Evolutionary conservation across 164 flowering plant species (phyloP).

Genomic region (Warburgia ugandensis): DNA sequence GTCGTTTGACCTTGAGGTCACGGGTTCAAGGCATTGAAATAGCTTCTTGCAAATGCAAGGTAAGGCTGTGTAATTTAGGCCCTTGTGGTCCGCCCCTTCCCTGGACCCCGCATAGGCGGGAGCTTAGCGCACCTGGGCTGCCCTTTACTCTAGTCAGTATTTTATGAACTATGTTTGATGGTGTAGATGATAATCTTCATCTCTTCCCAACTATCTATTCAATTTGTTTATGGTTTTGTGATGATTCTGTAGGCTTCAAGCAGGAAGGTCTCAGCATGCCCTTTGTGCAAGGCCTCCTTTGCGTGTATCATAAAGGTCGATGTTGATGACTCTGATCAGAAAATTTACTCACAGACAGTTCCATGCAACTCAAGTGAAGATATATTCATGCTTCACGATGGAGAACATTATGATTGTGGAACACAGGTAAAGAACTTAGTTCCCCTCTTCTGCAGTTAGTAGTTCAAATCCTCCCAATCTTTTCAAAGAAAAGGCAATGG

Average conservation of each 20-base stretch:
- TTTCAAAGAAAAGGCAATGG: not conserved
- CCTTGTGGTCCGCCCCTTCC: no score
- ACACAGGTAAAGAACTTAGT: constrained; percentile 32
- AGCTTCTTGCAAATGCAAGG: no score
- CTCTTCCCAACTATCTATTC: not conserved
- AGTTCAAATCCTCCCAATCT: not conserved
- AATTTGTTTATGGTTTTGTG: not conserved
- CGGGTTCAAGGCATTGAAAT: no score
- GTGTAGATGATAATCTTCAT: not conserved
- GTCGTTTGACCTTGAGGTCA: no score
- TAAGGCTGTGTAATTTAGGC: no score
- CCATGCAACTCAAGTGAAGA: constrained; percentile 37
- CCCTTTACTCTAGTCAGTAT: no score
- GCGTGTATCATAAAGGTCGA: constrained; percentile 61
- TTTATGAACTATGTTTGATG: no score
- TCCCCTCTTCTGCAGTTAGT: not conserved
- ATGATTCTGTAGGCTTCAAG: constrained; percentile 43
- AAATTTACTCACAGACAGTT: constrained; percentile 83
- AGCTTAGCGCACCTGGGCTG: no score
- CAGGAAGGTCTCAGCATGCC: constrained; percentile 65
- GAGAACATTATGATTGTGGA: constrained; percentile 14
- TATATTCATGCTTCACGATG: constrained; percentile 34
- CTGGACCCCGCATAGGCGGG: no score
- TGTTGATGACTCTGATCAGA: constrained; percentile 66
- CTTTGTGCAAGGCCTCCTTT: constrained; percentile 84